These are phyloP conservation scores for Paraconiothyrium sp. DNA, from an alignment of 2,329 filamentous ascomycete genomes.

Conservation along the genomic window DNA sequence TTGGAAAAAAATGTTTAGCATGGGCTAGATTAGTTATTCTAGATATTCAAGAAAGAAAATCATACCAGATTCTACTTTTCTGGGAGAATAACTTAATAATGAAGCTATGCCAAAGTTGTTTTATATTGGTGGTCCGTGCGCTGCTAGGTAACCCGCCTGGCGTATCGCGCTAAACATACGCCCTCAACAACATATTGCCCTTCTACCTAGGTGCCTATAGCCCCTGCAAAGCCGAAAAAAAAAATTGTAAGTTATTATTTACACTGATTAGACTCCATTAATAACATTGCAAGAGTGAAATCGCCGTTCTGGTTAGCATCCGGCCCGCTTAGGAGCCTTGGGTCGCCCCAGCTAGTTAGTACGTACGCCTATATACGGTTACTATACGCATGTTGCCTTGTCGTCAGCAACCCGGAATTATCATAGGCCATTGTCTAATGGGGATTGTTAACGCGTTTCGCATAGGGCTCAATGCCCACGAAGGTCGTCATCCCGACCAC, in stretches of 20 bases:
- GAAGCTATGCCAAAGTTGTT: conserved; percentile 6
- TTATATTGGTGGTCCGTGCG: conserved; percentile 9
- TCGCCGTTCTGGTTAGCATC: not conserved
- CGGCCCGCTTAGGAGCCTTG: not conserved
- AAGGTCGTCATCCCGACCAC: conserved; percentile 39
- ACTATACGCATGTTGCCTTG: not conserved
- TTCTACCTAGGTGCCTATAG: not conserved
- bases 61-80: not conserved
- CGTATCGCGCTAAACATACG: not conserved
- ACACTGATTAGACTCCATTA: conserved; percentile 1
- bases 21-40: too few species aligned
- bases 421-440: not conserved
- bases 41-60: not conserved
- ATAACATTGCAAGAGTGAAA: conserved; percentile 5
- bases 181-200: not conserved
- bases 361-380: not conserved
- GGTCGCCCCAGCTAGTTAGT: not conserved
- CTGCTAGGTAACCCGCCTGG: not conserved
- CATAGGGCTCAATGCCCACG: conserved; percentile 30
- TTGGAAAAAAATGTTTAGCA: too few species aligned
- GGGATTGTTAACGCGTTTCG: conserved; percentile 18
- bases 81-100: not conserved
- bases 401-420: not conserved
- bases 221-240: not conserved
- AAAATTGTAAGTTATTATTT: conserved; percentile 14